phyloP scores from a whole-genome alignment of 1,284 basidiomycete genomes.

The Apiotrichum siamense region DNA sequence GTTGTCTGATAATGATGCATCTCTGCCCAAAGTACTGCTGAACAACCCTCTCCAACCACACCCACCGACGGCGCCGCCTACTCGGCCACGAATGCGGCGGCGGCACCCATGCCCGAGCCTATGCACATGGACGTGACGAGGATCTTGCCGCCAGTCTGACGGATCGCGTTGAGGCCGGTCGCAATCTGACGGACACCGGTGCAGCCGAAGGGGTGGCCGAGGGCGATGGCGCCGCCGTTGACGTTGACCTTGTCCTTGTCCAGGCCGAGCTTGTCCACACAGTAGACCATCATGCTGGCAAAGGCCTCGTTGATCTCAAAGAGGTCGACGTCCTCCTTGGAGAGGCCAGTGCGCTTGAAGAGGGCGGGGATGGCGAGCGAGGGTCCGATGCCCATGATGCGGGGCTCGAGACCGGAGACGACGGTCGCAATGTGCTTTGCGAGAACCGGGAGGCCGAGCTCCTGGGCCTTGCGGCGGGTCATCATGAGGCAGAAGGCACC shows the following conservation, averaged over 20 bases:
- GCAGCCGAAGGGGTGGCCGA: constrained; percentile 46
- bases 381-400: constrained; percentile 79
- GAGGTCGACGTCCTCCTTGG: constrained; percentile 69
- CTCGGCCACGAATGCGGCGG: too few species aligned
- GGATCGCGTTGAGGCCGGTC: constrained; percentile 71
- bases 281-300: constrained; percentile 74
- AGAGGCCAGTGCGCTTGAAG: constrained; percentile 62
- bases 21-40: too few species aligned
- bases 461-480: constrained; percentile 72
- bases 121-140: constrained; percentile 57
- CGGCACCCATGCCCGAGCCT: not conserved
- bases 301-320: constrained; percentile 82
- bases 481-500: constrained; percentile 83
- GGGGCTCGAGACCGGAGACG: constrained; percentile 67
- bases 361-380: constrained; percentile 71
- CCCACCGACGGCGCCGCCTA: too few species aligned
- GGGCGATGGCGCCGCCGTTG: constrained; percentile 73
- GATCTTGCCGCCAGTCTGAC: constrained; percentile 65
- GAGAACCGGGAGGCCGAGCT: constrained; percentile 74
- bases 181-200: constrained; percentile 80
- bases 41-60: too few species aligned
- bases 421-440: constrained; percentile 76
- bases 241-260: constrained; percentile 72
- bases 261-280: constrained; percentile 62
- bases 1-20: too few species aligned